Base-by-base conservation (phyloP, 2,329 filamentous ascomycete species). In the Cladosporium sphaerospermum region DNA sequence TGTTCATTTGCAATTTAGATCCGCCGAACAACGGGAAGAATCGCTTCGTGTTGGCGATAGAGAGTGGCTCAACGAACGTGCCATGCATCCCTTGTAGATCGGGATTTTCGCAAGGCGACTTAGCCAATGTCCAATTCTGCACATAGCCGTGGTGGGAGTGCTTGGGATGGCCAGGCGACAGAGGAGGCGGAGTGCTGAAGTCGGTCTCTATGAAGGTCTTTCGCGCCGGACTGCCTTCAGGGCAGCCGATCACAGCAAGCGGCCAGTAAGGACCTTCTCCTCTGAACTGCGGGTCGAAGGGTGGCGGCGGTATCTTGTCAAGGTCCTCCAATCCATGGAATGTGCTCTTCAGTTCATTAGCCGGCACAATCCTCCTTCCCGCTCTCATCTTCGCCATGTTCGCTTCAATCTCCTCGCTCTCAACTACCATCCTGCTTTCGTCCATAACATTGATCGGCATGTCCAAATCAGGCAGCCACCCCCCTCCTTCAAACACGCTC, bases 11-110 rank as follows among this genome's bases (percentile, higher is more conserved):
- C 0, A 79, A 62, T 54, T 79, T 79, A 10, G 73, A 75, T 9
- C 74, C 75, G 2, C 75, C 73, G 42, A 79, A 78, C 2, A 78
- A 61, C 7, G 77, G 76, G 45, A 78, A 68, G 23, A 79, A 64
- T 16, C 68, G 64, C 39, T 69, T 66, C 0, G 73, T 71, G n/a
- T 69, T 74, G 1, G 67, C 67, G 3, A 73, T 67, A 3, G 74
- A 73, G n/a, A 74, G 64, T 2, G 76, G 76, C 49, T 75, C 73
- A 31, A 77, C 70, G 48, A 78, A 76, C 3, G 69, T 70, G 33
- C 75, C 77, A 54, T 78, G 76, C 1, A 74, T 60, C 13, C 67
- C 68, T 55, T 73, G 71, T 3, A 78, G 64, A 32, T 72, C 62
- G 4, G 75, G 69, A 23, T 77, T 71, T 18, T 69, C 63, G 54